Evolutionary conservation across 345 rosid species (phyloP), one percentile per base, ranked within the genome.

Genomic region (Eucalyptus microcorys): DNA sequence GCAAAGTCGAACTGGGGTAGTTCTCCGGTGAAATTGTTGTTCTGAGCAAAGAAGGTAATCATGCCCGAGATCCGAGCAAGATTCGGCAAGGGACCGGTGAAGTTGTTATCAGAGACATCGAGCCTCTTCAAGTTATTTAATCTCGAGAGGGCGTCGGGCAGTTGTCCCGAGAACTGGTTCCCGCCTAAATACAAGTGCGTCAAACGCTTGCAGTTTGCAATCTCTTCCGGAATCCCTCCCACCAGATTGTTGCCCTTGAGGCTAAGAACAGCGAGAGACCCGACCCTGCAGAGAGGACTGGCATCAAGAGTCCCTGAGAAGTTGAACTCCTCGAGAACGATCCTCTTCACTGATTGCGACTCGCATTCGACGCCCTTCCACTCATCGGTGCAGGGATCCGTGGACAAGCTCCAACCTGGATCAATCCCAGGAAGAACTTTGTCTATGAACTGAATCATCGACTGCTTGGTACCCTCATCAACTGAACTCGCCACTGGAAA

Each of bases 331-430:
- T 94, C 91, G 34, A 94, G 97, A 85, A 93, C 90, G n/a, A 94
- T 90, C 87, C 86, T 94, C 87, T 88, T 92, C 40, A 95, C 94
- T 19, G 76, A 66, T 40, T 84, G 87, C 26, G 50, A 87, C 27
- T 91, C 91, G 49, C 96, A 94, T 3, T 21, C 52, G 43, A 94
- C 92, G 8, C 96, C 96, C 49, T 7, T 43, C 97, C 96, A 94
- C 57, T 87, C 89, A 90, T 87, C 92, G 48, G 14, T 61, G 91
- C 96, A 94, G 80, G 96, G 97, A 89, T 93, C 96, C 24, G 95
- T 93, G 88, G 88, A 90, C 48, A 45, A 48, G 91, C 90, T 92
- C 97, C 97, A 95, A 32, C 95, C 96, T 92, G 92, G 92, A 14
- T 84, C 90, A 85, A 86, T 92, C 45, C 90, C 94, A 34, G 87